These are phyloP conservation scores for Dryadomyces quercus-mongolicae DNA, from an alignment of 2,329 filamentous ascomycete genomes.

Conservation along the genomic window DNA sequence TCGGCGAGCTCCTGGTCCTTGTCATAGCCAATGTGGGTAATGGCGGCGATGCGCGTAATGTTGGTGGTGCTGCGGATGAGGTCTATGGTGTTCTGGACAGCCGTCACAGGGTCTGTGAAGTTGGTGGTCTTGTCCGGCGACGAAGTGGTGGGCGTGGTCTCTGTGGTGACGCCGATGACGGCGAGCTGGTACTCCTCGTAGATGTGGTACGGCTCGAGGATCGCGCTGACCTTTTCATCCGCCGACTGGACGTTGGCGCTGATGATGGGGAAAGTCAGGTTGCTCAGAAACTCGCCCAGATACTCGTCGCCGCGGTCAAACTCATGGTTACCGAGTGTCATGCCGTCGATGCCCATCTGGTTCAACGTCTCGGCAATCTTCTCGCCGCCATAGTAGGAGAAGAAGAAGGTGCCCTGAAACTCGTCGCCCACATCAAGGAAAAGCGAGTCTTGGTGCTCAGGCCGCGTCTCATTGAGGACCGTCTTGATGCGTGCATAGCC, in stretches of 20 bases:
- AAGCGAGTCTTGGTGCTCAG: constrained; percentile 46
- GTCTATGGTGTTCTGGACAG: constrained; percentile 50
- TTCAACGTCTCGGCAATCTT: constrained; percentile 58
- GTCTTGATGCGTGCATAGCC: constrained; percentile 54
- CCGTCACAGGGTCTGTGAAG: constrained; percentile 44
- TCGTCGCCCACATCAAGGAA: constrained; percentile 57
- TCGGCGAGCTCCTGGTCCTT: constrained; percentile 48
- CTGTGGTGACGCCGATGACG: constrained; percentile 52
- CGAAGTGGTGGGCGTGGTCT: constrained; percentile 45
- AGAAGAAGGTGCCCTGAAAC: constrained; percentile 58
- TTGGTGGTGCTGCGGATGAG: constrained; percentile 48
- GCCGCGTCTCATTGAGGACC: constrained; percentile 38
- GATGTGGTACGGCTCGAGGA: constrained; percentile 53
- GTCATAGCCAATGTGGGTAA: constrained; percentile 57
- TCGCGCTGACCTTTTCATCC: constrained; percentile 45
- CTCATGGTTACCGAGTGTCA: constrained; percentile 58
- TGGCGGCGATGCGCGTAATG: constrained; percentile 51
- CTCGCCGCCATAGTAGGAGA: constrained; percentile 52
- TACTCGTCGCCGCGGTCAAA: constrained; percentile 53
- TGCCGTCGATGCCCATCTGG: constrained; percentile 52
- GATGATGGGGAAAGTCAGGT: constrained; percentile 52
- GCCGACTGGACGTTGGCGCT: constrained; percentile 52
- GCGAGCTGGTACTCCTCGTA: constrained; percentile 49
- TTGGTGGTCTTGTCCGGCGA: constrained; percentile 43
- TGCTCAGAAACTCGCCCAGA: constrained; percentile 48